These are phyloP conservation scores for Gorgonomyces haynaldii DNA, from an alignment of 192 early-diverging fungal species.

Conservation along the genomic window DNA sequence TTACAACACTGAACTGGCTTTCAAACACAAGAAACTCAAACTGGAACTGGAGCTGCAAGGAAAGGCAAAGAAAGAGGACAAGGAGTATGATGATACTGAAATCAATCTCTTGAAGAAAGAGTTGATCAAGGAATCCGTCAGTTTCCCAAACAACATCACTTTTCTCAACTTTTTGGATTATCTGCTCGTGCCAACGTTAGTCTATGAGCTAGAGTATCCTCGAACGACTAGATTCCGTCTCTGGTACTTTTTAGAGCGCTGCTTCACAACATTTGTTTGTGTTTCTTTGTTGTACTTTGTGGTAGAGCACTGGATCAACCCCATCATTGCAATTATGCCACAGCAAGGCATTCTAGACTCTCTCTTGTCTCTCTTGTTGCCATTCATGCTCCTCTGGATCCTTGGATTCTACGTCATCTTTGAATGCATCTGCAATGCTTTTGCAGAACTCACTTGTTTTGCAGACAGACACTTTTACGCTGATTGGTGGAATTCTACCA, in stretches of 20 bases:
- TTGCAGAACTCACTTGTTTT: constrained; percentile 89
- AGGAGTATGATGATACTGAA: neutral
- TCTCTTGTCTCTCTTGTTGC: constrained; percentile 59
- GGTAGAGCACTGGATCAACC: constrained; percentile 78
- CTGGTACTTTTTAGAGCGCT: constrained; percentile 78
- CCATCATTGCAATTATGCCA: constrained; percentile 53
- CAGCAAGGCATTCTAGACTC: constrained; percentile 43
- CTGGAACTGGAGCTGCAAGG: neutral
- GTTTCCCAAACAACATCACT: constrained; percentile 72
- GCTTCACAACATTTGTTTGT: constrained; percentile 61
- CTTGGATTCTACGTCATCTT: constrained; percentile 93
- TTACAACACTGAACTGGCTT: constrained; percentile 57
- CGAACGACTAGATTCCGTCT: constrained; percentile 73
- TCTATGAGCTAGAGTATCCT: constrained; percentile 90
- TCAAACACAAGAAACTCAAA: constrained; percentile 8
- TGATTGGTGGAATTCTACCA: constrained; percentile 93
- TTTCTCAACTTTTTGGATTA: constrained; percentile 76
- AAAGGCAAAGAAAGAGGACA: constrained; percentile 1
- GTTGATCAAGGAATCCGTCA: neutral
- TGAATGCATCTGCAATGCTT: constrained; percentile 91
- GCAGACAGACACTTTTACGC: constrained; percentile 97
- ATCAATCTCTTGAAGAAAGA: constrained; percentile 12
- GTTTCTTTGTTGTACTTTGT: constrained; percentile 74
- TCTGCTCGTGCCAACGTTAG: constrained; percentile 76
- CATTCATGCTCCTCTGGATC: constrained; percentile 85